Evolutionary conservation across 768 basidiomycete species (phyloP), one percentile per base, ranked within the genome.

Genomic region (Lactarius vividus): DNA sequence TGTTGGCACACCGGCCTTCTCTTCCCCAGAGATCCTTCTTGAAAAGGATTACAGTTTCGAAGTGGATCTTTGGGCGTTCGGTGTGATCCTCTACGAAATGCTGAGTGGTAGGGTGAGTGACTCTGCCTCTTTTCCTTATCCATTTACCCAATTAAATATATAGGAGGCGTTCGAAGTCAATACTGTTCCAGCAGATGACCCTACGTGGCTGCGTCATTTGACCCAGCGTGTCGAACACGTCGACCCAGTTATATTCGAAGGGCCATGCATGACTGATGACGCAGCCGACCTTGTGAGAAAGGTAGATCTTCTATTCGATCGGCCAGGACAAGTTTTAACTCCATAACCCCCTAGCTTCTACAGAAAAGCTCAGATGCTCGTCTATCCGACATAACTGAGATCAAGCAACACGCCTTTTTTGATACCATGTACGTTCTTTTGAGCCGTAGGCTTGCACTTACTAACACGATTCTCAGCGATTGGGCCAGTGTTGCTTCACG

Each of bases 31-130:
- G 37, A 62, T 69, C 9, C 40, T 70, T 4, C 55, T 26, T 28
- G 59, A 31, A 20, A 9, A 39, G 5, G n/a, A 55, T 3, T 70
- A 70, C 28, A 23, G 67, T 13, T 70, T 69, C 29, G 69, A 59
- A 28, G 67, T 59, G 33, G 67, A 70, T 2, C 63, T 69, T 9
- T 69, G 69, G 69, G 53, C 67, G 9, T 61, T 69, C 4, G 69
- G 69, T 29, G 63, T 70, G n/a, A 23, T 64, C n/a, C n/a, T 70
- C 10, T 70, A 61, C 33, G 53, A 65, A 31, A 59, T 69, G 59
- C 28, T 70, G 40, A 69, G 15, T 18, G 62, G 59, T 16, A 44
- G 15, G 20, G 69, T 65, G 23, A 31, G 69, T 67, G n/a, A 1
- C 1, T 26, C 23, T 1, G 23, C 44, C 20, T 2, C 13, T 8